Conservation (phyloP, 768 basidiomycete genomes). For the Suillus tomentosus region DNA sequence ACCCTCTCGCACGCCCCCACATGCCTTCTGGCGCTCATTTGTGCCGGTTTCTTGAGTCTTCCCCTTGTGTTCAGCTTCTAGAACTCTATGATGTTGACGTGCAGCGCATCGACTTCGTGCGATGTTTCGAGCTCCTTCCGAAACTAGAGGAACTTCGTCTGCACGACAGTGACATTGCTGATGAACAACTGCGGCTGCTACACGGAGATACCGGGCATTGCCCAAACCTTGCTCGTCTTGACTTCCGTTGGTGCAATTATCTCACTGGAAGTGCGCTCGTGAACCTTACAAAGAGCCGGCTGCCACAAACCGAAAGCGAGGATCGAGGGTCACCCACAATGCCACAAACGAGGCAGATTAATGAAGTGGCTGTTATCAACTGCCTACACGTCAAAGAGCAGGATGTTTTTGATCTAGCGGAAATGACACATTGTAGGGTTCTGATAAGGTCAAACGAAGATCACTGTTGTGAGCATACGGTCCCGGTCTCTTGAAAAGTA, state of each 20-base stretch:
- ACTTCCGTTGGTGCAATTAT: conserved; percentile 62
- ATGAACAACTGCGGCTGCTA: conserved; percentile 42
- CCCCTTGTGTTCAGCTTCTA: conserved; percentile 41
- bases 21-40: conserved; percentile 30
- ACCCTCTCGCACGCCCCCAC: conserved; percentile 32
- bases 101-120: conserved; percentile 38
- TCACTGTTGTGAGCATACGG: conserved; percentile 52
- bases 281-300: conserved; percentile 47
- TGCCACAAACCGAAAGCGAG: conserved; percentile 11
- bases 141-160: conserved; percentile 50
- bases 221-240: conserved; percentile 48
- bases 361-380: conserved; percentile 53
- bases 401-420: conserved; percentile 53
- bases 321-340: not conserved
- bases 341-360: conserved; percentile 34
- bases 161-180: conserved; percentile 60
- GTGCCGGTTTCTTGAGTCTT: conserved; percentile 31
- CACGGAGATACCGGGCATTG: conserved; percentile 44
- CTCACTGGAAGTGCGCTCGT: conserved; percentile 53
- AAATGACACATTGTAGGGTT: conserved; percentile 48
- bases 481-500: not conserved
- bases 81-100: conserved; percentile 54
- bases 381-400: conserved; percentile 57
- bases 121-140: conserved; percentile 39
- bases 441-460: conserved; percentile 43